Evolutionary conservation across 2,329 filamentous ascomycete species (phyloP).

Genomic region (Thelonectria discophora): DNA sequence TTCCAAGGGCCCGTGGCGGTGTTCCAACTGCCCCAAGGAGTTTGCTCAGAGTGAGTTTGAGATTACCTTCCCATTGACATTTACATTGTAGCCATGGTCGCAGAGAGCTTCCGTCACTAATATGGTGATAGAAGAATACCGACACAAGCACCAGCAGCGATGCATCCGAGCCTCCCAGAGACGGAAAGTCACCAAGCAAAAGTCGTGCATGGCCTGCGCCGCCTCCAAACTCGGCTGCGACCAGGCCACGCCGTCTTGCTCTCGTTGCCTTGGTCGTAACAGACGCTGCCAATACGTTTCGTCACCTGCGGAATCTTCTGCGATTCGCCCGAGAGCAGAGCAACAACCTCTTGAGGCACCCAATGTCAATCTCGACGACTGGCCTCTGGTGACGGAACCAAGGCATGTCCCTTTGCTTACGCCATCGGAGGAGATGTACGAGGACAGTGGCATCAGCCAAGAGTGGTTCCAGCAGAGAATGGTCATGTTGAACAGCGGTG

Average conservation of each 20-base stretch:
- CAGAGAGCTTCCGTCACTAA: background rate
- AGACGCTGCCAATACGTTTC: background rate
- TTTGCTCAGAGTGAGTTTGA: background rate
- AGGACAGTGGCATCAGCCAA: background rate
- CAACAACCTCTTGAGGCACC: background rate
- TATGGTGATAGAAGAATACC: background rate
- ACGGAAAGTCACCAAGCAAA: background rate
- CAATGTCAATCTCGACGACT: background rate
- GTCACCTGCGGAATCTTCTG: background rate
- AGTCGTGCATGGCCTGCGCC: background rate
- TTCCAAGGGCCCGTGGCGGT: background rate
- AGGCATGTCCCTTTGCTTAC: background rate
- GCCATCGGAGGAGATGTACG: background rate
- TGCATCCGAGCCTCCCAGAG: background rate
- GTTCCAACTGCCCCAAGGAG: background rate
- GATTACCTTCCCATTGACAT: too few relatives aligned
- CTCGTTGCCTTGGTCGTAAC: background rate
- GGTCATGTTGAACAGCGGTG: background rate
- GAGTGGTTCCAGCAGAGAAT: too few relatives aligned
- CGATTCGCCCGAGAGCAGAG: background rate
- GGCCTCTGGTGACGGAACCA: background rate
- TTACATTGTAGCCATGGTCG: too few relatives aligned
- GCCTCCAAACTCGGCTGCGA: background rate
- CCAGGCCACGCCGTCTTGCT: background rate
- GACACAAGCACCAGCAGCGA: background rate